These are phyloP conservation scores for Aspergillus viridinutans DNA, from an alignment of 2,329 filamentous ascomycete species.

Conservation along the genomic window DNA sequence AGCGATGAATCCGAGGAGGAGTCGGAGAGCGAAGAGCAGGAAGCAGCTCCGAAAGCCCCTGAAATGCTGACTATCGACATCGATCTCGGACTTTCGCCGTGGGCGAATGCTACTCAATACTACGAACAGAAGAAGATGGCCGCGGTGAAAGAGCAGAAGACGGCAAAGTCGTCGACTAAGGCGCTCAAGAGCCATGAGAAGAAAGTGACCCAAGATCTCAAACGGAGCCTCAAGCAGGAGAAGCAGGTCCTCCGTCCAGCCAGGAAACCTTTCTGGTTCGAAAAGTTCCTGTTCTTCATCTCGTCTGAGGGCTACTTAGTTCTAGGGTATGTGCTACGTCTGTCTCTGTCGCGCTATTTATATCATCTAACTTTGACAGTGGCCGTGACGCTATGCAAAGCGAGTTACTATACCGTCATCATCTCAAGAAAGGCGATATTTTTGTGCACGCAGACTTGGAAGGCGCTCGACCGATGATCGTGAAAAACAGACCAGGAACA, in stretches of 20 bases:
- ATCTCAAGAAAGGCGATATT: constrained; percentile 83
- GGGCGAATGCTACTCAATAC: constrained; percentile 86
- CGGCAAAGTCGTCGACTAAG: constrained; percentile 70
- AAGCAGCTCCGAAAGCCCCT: constrained; percentile 19
- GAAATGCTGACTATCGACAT: constrained; percentile 71
- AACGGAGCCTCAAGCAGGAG: constrained; percentile 84
- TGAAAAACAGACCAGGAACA: constrained; percentile 78
- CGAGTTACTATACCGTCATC: constrained; percentile 82
- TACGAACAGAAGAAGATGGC: constrained; percentile 85
- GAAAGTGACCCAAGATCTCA: constrained; percentile 81
- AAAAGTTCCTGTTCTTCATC: constrained; percentile 94
- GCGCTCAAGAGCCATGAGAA: constrained; percentile 86
- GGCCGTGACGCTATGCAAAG: constrained; percentile 86
- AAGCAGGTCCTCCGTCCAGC: constrained; percentile 81
- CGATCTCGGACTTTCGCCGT: constrained; percentile 74
- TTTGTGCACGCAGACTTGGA: constrained; percentile 88
- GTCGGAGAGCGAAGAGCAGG: constrained; percentile 24
- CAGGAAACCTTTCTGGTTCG: constrained; percentile 86
- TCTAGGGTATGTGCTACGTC: constrained; percentile 52
- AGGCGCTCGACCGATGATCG: constrained; percentile 77
- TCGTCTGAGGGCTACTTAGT: constrained; percentile 94
- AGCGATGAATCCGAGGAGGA: constrained; percentile 55
- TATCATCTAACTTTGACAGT: constrained; percentile 21
- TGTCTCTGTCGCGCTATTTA: background rate
- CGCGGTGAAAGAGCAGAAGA: constrained; percentile 82